Evolutionary conservation across 345 rosid species (phyloP).

Genomic region (Camelina neglecta): DNA sequence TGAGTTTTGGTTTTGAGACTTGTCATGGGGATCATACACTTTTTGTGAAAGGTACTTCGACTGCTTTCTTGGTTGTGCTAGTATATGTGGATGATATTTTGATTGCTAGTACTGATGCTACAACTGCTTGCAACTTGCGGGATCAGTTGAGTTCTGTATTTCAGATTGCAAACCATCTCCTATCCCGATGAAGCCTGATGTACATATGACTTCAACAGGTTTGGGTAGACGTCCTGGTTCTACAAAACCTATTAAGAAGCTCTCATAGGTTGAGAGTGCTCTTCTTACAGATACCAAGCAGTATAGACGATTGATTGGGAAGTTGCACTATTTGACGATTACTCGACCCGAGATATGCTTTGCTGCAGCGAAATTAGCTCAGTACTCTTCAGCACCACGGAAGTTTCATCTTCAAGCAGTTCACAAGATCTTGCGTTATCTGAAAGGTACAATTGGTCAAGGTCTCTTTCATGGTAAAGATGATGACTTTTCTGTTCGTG

Average conservation of each 20-base stretch:
- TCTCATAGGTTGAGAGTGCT: not conserved
- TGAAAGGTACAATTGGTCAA: not conserved
- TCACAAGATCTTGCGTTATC: not conserved
- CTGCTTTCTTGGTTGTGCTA: not conserved
- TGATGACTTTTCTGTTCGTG: not conserved
- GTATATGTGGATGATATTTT: not conserved
- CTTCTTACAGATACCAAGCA: accelerated
- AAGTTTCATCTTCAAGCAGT: not conserved
- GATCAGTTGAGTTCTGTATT: not conserved
- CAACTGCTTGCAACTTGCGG: accelerated
- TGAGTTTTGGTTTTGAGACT: accelerated
- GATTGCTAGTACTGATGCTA: not conserved
- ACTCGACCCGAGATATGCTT: not conserved
- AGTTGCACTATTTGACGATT: not conserved
- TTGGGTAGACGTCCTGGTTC: no score
- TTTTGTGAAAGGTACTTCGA: not conserved
- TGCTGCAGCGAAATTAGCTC: not conserved
- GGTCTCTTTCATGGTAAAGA: not conserved
- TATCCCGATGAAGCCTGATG: not conserved
- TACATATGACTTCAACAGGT: not conserved
- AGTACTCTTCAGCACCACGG: not conserved
- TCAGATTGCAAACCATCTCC: not conserved
- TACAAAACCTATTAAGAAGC: no score
- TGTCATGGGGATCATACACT: not conserved
- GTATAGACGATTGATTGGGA: accelerated